Evolutionary conservation across 495 filamentous ascomycete genomes (phyloP).

Genomic region (Xylaria flabelliformis): DNA sequence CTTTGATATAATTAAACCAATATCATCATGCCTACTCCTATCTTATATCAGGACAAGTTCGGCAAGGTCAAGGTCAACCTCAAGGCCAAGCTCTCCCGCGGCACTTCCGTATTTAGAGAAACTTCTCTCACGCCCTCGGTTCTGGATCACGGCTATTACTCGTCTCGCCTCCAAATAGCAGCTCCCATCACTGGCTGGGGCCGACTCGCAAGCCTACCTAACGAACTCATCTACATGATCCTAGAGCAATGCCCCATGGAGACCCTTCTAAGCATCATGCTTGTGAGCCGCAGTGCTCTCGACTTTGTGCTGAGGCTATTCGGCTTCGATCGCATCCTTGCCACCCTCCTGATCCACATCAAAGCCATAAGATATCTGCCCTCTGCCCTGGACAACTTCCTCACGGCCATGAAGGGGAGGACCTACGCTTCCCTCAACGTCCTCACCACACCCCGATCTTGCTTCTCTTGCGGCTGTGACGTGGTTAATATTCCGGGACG

Average conservation of each 20-base stretch:
- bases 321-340: constrained; percentile 21
- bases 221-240: constrained; percentile 31
- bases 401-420: background rate
- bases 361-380: background rate
- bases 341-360: constrained; percentile 26
- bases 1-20: background rate
- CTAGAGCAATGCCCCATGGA: constrained; percentile 26
- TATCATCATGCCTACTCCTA: background rate
- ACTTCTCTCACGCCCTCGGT: background rate
- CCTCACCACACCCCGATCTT: background rate
- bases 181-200: constrained; percentile 21
- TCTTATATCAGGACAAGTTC: background rate
- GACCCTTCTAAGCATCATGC: constrained; percentile 30
- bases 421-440: background rate
- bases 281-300: constrained; percentile 29
- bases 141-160: background rate
- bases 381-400: background rate
- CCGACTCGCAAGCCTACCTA: constrained; percentile 25
- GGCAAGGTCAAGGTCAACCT: no score
- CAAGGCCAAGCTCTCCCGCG: no score
- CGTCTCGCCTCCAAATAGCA: background rate
- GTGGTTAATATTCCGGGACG: background rate
- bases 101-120: no score
- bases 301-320: constrained; percentile 15
- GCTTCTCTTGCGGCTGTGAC: background rate